These are phyloP conservation scores for Vigna nakashimae DNA, from an alignment of 306 rosid genomes.

Conservation along the genomic window DNA sequence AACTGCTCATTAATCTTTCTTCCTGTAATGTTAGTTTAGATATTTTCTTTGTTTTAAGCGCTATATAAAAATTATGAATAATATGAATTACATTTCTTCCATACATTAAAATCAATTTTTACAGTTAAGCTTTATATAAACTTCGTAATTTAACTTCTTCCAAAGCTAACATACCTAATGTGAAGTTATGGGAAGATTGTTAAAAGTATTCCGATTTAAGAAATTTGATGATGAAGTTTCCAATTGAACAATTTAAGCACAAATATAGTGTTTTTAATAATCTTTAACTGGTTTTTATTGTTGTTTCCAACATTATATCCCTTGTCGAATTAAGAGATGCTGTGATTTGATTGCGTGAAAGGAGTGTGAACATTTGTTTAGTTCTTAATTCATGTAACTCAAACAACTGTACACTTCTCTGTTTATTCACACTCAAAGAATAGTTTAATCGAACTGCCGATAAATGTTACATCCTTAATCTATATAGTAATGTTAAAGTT, in stretches of 20 bases:
- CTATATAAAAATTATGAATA: no score
- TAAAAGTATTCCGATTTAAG: not conserved
- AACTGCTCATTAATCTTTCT: not conserved
- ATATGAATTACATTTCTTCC: no score
- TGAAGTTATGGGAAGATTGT: not conserved
- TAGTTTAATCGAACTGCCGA: not conserved
- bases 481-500: not conserved
- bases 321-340: not conserved
- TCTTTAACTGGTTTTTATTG: not conserved
- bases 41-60: no score
- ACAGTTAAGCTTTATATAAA: not conserved
- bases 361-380: not conserved
- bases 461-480: not conserved
- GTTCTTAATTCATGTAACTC: not conserved
- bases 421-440: not conserved
- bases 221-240: conserved; percentile 32
- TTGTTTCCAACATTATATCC: not conserved
- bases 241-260: not conserved
- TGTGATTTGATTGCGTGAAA: not conserved
- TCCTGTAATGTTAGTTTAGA: no score
- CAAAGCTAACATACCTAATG: no score
- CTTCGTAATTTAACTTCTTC: no score
- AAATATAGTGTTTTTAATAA: not conserved
- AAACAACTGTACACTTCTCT: not conserved
- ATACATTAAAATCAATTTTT: not conserved